Evolutionary conservation across 140 eudicot genomes (phyloP).

Genomic region (Cichorium intybus): DNA sequence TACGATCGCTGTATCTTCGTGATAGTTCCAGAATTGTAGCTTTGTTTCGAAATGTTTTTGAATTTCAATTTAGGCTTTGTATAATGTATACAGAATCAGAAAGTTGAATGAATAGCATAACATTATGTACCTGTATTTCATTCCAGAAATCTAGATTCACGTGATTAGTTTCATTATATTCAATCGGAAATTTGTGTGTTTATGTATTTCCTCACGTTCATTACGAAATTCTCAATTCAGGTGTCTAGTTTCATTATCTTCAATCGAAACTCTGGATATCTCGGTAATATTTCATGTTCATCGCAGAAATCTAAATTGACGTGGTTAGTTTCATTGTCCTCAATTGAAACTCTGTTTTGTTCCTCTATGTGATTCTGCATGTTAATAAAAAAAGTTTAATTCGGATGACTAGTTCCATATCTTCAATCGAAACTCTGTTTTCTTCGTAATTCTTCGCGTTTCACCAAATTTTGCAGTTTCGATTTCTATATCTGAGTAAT

Average conservation of each 20-base stretch:
- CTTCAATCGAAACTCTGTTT: constrained; percentile 7
- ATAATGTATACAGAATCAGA: constrained; percentile 1
- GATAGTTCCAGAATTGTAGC: not conserved
- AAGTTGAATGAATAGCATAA: not conserved
- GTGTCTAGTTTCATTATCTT: not conserved
- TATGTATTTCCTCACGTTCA: not conserved
- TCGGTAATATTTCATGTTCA: not conserved
- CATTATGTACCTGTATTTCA: not conserved
- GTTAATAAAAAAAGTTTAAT: not conserved
- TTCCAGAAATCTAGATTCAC: not conserved
- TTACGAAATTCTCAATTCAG: not conserved
- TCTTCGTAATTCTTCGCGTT: not conserved
- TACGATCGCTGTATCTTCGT: not conserved
- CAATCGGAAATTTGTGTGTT: not conserved
- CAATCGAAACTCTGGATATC: not conserved
- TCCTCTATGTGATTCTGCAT: not conserved
- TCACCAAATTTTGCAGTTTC: not conserved
- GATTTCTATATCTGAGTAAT: not conserved
- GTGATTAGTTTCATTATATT: not conserved
- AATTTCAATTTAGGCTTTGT: not conserved
- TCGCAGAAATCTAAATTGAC: not conserved
- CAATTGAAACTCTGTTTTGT: not conserved
- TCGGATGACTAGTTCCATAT: not conserved
- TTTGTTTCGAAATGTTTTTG: not conserved
- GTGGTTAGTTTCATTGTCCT: not conserved